Base-by-base conservation (phyloP, 139 green algal species). In the Asterochloris erici region DNA sequence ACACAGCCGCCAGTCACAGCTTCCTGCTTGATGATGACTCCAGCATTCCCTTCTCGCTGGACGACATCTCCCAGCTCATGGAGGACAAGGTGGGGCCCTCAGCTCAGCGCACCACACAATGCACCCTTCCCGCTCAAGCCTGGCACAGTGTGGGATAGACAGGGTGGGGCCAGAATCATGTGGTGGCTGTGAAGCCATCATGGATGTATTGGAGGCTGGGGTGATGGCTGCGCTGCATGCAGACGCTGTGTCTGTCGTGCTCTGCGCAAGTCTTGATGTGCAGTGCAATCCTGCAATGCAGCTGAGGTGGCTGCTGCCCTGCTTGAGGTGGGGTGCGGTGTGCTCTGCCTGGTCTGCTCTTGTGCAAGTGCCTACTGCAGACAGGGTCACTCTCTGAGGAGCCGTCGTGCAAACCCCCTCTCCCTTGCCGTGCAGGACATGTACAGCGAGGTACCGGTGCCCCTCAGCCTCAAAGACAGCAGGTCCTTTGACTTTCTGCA, bases 1-100 rank as follows among this genome's bases (percentile, higher is more conserved):
- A 86, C 88, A 87, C 86, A 70, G 84, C 84, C 47, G 90, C 89
- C 82, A 92, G 68, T 14, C 94, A 99, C 89, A 96, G 90, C n/a
- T 99, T 99, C 94, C 89, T 99, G 78, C 90, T 99, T 79, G 97
- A 99, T 81, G 97, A 99, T 81, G 97, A 99, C 89, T 96, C 91
- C 16, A 94, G 91, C 82, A 91, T 97, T 81, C 95, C 95, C 19
- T 98, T 98, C 85, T 89, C 82, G 27, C 90, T 93, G 80, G 90
- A 93, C 81, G 93, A 96, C 84, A 92, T 93, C 27, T 78, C 85
- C 62, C 84, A 70, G 24, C 73, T 83, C 73, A 90, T 94, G 89
- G 86, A 91, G 62, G 90, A 94, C 81, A 91, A 92, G 85, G 77
- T 79, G 26, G 54, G 29, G 4, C 10, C 26, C 9, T 19, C 24